Evolutionary conservation across 345 rosid species (phyloP).

Genomic region (Eucalyptus curtisii): DNA sequence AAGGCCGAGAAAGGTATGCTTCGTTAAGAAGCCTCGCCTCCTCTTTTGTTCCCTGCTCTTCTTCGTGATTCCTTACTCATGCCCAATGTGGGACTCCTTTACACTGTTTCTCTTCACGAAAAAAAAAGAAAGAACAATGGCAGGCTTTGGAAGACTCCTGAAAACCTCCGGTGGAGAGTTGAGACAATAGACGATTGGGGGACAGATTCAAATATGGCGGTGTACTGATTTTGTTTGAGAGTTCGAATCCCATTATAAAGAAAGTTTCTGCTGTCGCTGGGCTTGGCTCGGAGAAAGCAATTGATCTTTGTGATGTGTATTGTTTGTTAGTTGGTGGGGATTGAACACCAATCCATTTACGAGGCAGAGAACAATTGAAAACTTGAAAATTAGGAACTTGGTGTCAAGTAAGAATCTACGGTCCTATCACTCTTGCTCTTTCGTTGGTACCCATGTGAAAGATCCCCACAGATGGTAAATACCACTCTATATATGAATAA

Average conservation of each 20-base stretch:
- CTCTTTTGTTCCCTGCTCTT: accelerated
- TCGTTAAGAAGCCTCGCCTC: accelerated
- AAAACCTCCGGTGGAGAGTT: neutral
- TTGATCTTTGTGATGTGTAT: neutral
- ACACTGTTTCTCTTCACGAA: neutral
- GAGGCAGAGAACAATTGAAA: neutral
- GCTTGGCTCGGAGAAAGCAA: neutral
- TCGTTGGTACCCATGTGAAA: neutral
- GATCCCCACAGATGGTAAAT: neutral
- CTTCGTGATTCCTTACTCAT: neutral
- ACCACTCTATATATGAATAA: neutral
- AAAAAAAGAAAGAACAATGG: neutral
- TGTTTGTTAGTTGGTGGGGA: neutral
- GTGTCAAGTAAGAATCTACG: neutral
- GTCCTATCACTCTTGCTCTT: neutral
- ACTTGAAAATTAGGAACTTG: neutral
- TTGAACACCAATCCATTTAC: neutral
- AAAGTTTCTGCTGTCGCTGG: neutral
- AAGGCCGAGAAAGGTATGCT: slow-evolving; percentile 53
- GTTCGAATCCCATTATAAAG: neutral
- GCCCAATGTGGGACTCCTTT: neutral
- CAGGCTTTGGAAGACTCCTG: neutral
- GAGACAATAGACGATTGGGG: too few species aligned
- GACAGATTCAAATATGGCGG: neutral
- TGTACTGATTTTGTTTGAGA: neutral